Evolutionary conservation across 169 alveolate species (phyloP).

Genomic region (Toxoplasma gondii): DNA sequence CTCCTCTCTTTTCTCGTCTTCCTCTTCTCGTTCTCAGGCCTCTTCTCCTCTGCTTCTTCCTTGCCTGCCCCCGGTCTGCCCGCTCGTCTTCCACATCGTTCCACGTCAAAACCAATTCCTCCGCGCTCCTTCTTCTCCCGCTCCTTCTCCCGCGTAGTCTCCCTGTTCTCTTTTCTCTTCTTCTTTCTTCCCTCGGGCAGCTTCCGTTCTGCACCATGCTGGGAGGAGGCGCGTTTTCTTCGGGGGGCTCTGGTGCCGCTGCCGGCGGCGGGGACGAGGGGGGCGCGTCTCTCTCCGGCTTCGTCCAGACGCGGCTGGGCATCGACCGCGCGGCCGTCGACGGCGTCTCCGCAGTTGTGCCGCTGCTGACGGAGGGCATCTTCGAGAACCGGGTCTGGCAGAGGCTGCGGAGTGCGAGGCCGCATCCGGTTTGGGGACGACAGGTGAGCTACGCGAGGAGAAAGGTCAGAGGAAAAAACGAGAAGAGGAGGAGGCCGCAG

Average conservation of each 20-base stretch:
- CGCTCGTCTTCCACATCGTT: too few species aligned
- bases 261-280: not conserved
- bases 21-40: not conserved
- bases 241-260: not conserved
- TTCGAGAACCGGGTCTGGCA: not conserved
- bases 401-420: not conserved
- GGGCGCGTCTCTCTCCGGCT: not conserved
- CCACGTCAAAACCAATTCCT: too few species aligned
- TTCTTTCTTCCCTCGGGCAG: not conserved
- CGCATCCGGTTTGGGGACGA: conserved; percentile 5
- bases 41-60: not conserved
- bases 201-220: not conserved
- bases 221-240: not conserved
- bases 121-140: not conserved
- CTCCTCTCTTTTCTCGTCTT: not conserved
- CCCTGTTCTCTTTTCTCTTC: not conserved
- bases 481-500: not conserved
- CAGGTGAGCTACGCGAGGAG: not conserved
- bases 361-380: not conserved
- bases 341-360: not conserved
- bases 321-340: conserved; percentile 42
- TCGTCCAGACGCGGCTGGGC: conserved; percentile 22
- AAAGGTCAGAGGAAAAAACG: not conserved
- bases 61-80: too few species aligned
- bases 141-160: not conserved